Base-by-base conservation (phyloP, 768 basidiomycete genomes). In the Pisolithus marmoratus region DNA sequence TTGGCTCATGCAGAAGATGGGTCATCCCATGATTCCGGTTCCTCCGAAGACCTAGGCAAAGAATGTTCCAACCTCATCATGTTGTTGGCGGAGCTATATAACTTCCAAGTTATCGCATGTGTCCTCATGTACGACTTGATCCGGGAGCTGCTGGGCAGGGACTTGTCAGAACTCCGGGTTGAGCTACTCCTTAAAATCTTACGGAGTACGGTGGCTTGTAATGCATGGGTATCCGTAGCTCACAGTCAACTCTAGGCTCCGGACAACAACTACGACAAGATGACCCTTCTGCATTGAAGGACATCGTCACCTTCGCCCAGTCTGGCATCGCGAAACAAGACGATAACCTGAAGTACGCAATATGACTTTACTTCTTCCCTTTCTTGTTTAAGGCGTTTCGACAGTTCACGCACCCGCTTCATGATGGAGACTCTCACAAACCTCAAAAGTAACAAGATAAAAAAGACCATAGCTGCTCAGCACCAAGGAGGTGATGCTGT, bases 341-440 rank as follows among this genome's bases (percentile, higher is more conserved):
- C n/a, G n/a, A n/a, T n/a, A n/a, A n/a, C n/a, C n/a, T n/a, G n/a
- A n/a, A n/a, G n/a, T n/a, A n/a, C n/a, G n/a, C n/a, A n/a, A n/a
- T n/a, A n/a, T n/a, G n/a, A n/a, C n/a, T n/a, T n/a, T n/a, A n/a
- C n/a, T n/a, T n/a, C n/a, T n/a, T n/a, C n/a, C n/a, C n/a, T n/a
- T n/a, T n/a, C n/a, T n/a, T n/a, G n/a, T n/a, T n/a, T n/a, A n/a
- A n/a, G n/a, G n/a, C n/a, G n/a, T 40, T n/a, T 17, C 29, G 19
- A 17, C 57, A 96, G 91, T 65, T 93, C 94, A 4, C 87, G 96
- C 38, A 87, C 91, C 11, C 82, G 83, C 17, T 98, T 97, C 71
- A 96, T 98, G 94, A 73, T 96, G 52, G 96, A 98, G 70, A 94
- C 91, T 0, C 74, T 99, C 27, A 81, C 79, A 5, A 92, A 94